Evolutionary conservation across 2,329 filamentous ascomycete genomes (phyloP), one percentile per base, ranked within the genome.

Genomic region (Zasmidium citrigriseum): DNA sequence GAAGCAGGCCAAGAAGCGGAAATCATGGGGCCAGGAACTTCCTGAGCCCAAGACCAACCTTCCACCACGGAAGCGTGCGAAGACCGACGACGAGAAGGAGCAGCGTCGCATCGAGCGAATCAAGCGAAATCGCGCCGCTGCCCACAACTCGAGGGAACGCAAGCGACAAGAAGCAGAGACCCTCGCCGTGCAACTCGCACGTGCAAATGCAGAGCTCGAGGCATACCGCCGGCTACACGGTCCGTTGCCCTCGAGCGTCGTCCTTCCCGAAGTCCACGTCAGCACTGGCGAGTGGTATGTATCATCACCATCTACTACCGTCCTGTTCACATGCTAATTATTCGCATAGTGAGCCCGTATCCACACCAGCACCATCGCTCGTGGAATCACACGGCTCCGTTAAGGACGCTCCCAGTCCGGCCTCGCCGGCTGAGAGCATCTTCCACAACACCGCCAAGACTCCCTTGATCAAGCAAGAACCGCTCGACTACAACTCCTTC

Each of bases 51-150:
- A 97, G 84, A 98, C 95, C 27, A 96, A 93, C 72, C 86, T 98
- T 7, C 93, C 93, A 61, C 93, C 93, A 41, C 88, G 93, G 66
- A 99, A 99, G 86, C 91, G 95, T 62, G 95, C 95, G 68, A 99
- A 98, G 84, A 99, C 95, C 2, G 93, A 96, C 70, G 95, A 97
- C 71, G 95, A 99, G 78, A 99, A 99, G 80, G 95, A 98, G 78
- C 95, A 99, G 77, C 89, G 95, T 46, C 90, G 95, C 62, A 96
- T 98, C 55, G 95, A 99, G 81, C 91, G 95, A 62, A 95, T 99
- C 65, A 91, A 98, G 68, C 89, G 95, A 46, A 99, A 99, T 74
- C 91, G 95, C 65, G 90, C 93, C 59, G 95, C 95, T 47, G 95
- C 95, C 44, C 95, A 98, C 82, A 97, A 96, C 59, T 99, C 95